A percentile compares a stretch with the other conserved stretches of the same genome.
Conservation (phyloP, 352 stramenopile genomes). For the Pseudoperonospora humuli region DNA sequence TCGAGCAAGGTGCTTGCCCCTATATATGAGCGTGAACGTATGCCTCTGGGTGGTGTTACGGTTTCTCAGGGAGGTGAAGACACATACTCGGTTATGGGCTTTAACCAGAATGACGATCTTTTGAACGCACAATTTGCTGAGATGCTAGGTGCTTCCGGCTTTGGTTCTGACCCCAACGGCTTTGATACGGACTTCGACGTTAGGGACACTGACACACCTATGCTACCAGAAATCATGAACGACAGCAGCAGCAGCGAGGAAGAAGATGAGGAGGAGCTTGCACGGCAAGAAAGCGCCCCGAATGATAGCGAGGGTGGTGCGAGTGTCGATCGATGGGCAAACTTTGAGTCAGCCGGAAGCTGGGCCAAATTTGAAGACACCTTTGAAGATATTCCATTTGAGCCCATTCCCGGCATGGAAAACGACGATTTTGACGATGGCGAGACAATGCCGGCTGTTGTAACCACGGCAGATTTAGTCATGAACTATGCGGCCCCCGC, state of each 20-base stretch:
- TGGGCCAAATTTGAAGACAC: slow-evolving; percentile 68
- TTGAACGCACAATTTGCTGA: slow-evolving; percentile 81
- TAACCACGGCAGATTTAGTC: slow-evolving; percentile 20
- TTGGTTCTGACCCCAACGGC: slow-evolving; percentile 36
- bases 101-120: slow-evolving; percentile 64
- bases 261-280: slow-evolving; percentile 64
- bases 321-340: slow-evolving; percentile 44
- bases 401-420: slow-evolving; percentile 43
- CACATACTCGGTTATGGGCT: slow-evolving; percentile 65
- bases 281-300: slow-evolving; percentile 20
- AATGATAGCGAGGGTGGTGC: slow-evolving; percentile 8
- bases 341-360: slow-evolving; percentile 49
- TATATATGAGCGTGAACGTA: slow-evolving; percentile 71
- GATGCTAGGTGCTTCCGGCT: slow-evolving; percentile 67
- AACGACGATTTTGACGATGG: slow-evolving; percentile 37
- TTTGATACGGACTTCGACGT: slow-evolving; percentile 78
- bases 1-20: slow-evolving; percentile 54
- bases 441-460: slow-evolving; percentile 17
- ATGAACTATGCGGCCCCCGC: not conserved
- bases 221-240: slow-evolving; percentile 81
- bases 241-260: slow-evolving; percentile 85
- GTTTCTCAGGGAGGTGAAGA: slow-evolving; percentile 52
- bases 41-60: slow-evolving; percentile 62
- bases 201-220: slow-evolving; percentile 57
- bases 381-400: slow-evolving; percentile 53